These are phyloP conservation scores for Bonia amplexicaulis DNA, from an alignment of 176 grass and related monocot species.

Conservation along the genomic window DNA sequence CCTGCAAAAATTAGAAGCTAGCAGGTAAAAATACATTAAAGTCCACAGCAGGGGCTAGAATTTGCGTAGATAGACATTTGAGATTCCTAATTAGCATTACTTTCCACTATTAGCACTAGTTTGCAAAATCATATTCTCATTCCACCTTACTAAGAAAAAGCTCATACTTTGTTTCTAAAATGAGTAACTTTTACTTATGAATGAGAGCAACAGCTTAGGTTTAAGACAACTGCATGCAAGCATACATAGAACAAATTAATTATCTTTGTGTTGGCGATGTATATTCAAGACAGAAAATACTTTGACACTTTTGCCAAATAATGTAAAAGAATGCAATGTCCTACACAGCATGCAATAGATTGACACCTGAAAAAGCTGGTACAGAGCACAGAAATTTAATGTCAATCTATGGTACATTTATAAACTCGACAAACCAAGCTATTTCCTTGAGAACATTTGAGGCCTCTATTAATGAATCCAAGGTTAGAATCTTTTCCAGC, in stretches of 20 bases:
- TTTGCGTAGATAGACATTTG: not conserved
- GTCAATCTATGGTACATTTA: not conserved
- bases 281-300: not conserved
- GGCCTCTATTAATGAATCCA: constrained; percentile 4
- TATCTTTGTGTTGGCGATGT: not conserved
- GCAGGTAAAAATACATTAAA: constrained; percentile 8
- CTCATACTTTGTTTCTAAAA: not conserved
- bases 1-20: not conserved
- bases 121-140: not conserved
- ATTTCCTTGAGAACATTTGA: constrained; percentile 21
- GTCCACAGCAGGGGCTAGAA: not conserved
- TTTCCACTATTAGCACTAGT: not conserved
- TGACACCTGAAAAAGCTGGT: constrained; percentile 5
- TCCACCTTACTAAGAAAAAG: not conserved
- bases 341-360: constrained; percentile 3
- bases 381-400: constrained; percentile 21
- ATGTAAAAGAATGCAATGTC: constrained; percentile 15
- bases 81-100: not conserved
- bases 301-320: not conserved
- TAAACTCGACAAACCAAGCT: constrained; percentile 8
- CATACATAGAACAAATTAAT: not conserved
- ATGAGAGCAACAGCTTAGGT: not conserved
- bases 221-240: not conserved
- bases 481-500: constrained; percentile 24
- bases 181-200: not conserved